Base-by-base conservation (phyloP, 2,329 filamentous ascomycete species). In the Ascochyta koolunga region DNA sequence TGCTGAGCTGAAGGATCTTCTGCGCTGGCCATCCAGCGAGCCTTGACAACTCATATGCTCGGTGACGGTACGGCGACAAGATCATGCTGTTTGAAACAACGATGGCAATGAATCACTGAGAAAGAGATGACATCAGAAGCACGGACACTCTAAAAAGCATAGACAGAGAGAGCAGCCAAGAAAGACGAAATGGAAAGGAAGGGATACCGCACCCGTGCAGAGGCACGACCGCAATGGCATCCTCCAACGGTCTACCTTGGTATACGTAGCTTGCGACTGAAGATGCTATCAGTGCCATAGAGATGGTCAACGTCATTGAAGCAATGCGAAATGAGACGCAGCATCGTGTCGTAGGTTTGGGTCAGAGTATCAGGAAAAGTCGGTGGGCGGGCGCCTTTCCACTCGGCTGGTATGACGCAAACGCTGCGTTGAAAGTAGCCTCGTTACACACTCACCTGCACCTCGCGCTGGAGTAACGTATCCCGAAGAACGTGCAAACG, bases 41-140 rank as follows among this genome's bases (percentile, higher is more conserved):
- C 52, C 50, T 29, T 61, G 56, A 66, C 64, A 68, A 54, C 66
- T 62, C 66, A 69, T 51, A 45, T 25, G 49, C 52, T 52, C 60
- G 54, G 51, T 54, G 43, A 51, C 48, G 27, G 49, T 35, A 59
- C 49, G 59, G 59, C 52, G 58, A 55, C 50, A 53, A 42, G 45
- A 38, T 40, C 24, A 35, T 31, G 41, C 38, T 18, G 33, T 32
- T 42, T 42, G 49, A 35, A 44, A 58, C 47, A 44, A 45, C 37
- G 42, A 56, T 32, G 50, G 29, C 41, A 40, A 42, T 50, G 32
- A 47, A 33, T 50, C 15, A 31, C 33, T 37, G 50, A 39, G 16
- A 44, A 33, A 19, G 36, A 36, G 29, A 59, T 68, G 68, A 69
- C 64, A 64, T 66, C 64, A 68, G 60, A 38, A 44, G 51, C 56